Evolutionary conservation across 108 stramenopile genomes (phyloP), one percentile per base, ranked within the genome.

Genomic region (Fistulifera pelliculosa): DNA sequence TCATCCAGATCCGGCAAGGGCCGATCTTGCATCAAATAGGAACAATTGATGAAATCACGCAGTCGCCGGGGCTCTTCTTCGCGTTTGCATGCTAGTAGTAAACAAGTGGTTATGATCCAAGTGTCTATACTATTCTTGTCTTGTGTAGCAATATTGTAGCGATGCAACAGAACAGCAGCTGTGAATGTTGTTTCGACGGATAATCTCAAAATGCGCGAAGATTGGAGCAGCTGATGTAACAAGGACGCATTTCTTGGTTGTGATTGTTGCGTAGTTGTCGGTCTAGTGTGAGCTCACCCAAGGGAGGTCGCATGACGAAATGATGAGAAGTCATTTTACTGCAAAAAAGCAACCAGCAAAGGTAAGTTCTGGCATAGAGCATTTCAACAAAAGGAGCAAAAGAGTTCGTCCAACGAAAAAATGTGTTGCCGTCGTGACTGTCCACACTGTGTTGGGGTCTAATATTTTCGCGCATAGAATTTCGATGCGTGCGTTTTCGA

Each of bases 51-150:
- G 18, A 86, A 65, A 73, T 90, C 88, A 1, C 88, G 80, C 13
- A 90, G 74, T 49, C 88, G 65, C 17, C 88, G 60, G 13, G 73
- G 72, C 55, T 90, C 82, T 62, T 90, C 88, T 53, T 79, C 77
- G 23, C 68, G 57, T 62, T 90, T 90, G 63, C 75, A 77, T 2
- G 80, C 84, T 23, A 90, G 63, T 18, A 84, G 76, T 0, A 86
- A 54, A 57, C 84, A 86, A 7, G 76, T 71, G 13, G 71, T 76
- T 45, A 77, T 77, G 14, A 84, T 75, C 56, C 65, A 69, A 51
- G 58, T 56, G 67, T 56, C 52, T 27, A 70, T 47, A 41, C 55
- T 23, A 43, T 51, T 15, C 31, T 23, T 1, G 17, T 59, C 60
- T 38, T 64, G 28, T 49, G 53, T 13, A 54, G 3, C 12, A 4